Evolutionary conservation across 371 early-diverging fungal genomes (phyloP).

Genomic region (Mucor mucedo): DNA sequence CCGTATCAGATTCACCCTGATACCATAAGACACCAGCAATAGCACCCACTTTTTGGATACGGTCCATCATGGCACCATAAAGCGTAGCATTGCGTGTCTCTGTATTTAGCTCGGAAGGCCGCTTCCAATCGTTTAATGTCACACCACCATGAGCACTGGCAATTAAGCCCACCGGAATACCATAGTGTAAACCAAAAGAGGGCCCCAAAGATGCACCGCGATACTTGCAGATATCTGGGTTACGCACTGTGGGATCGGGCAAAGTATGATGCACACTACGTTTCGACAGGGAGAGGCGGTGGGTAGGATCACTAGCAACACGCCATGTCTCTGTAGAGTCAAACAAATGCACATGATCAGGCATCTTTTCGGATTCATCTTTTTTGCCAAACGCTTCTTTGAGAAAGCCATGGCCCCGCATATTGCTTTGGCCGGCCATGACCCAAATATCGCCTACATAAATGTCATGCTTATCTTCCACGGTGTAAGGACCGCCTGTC

Average conservation of each 20-base stretch:
- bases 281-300: slow-evolving; percentile 30
- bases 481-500: slow-evolving; percentile 41
- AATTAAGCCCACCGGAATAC: slow-evolving; percentile 44
- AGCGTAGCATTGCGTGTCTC: slow-evolving; percentile 24
- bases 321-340: slow-evolving; percentile 44
- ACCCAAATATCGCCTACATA: slow-evolving; percentile 54
- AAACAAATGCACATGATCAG: slow-evolving; percentile 29
- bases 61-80: slow-evolving; percentile 47
- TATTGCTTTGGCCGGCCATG: slow-evolving; percentile 56
- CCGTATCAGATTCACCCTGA: slow-evolving; percentile 52
- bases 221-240: slow-evolving; percentile 25
- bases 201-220: slow-evolving; percentile 43
- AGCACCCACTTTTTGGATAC: slow-evolving; percentile 23
- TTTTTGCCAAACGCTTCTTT: slow-evolving; percentile 8
- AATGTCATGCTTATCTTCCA: slow-evolving; percentile 28
- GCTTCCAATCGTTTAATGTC: slow-evolving; percentile 36
- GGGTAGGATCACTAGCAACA: slow-evolving; percentile 37
- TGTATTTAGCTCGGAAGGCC: slow-evolving; percentile 7
- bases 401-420: slow-evolving; percentile 49
- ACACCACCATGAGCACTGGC: slow-evolving; percentile 52
- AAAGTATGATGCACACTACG: slow-evolving; percentile 39
- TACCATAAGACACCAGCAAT: slow-evolving; percentile 51
- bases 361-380: neutral
- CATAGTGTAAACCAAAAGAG: slow-evolving; percentile 35
- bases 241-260: slow-evolving; percentile 44